phyloP scores from a whole-genome alignment of 139 green algal genomes.

The Nannochloris sp. region DNA sequence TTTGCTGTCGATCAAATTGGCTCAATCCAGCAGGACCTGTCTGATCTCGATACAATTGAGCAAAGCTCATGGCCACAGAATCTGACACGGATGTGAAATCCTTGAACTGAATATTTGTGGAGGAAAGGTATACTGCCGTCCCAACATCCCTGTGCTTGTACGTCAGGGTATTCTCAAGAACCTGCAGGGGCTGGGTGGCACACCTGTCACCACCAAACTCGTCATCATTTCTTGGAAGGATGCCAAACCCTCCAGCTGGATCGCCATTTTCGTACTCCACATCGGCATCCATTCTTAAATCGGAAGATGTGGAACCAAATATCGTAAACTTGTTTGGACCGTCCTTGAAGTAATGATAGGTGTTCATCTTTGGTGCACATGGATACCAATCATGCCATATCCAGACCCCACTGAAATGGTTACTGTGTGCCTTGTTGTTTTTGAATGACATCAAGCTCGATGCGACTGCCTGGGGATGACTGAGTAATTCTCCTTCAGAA shows the following conservation, averaged over 20 bases:
- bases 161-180: slow-evolving; percentile 1
- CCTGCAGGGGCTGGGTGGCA: neutral
- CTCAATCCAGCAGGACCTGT: neutral
- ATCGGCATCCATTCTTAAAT: neutral
- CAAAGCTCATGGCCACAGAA: neutral
- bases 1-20: neutral
- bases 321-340: neutral
- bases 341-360: neutral
- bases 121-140: neutral
- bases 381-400: slow-evolving; percentile 3
- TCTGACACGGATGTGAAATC: slow-evolving; percentile 1
- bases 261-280: neutral
- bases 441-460: slow-evolving; percentile 1
- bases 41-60: neutral
- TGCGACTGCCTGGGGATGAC: neutral
- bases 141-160: neutral
- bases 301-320: neutral
- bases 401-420: neutral
- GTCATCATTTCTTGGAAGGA: neutral
- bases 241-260: neutral
- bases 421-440: slow-evolving; percentile 1
- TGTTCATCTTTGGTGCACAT: slow-evolving; percentile 1
- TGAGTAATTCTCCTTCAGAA: neutral
- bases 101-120: neutral
- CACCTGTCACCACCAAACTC: neutral